Evolutionary conservation across 495 filamentous ascomycete species (phyloP).

Genomic region (Xylaria nigripes): DNA sequence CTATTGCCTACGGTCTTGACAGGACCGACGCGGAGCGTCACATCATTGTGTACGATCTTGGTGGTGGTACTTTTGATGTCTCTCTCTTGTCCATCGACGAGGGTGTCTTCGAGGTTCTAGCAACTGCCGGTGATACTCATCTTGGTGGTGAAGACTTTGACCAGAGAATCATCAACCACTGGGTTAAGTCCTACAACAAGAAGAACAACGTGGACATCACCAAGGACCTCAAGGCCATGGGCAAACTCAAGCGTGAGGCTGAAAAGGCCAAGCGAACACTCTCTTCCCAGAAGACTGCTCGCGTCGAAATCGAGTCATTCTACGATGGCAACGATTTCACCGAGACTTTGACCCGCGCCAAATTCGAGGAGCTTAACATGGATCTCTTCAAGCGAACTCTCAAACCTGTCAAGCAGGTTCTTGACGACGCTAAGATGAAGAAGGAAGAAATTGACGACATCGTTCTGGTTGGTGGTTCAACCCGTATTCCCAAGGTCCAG

Average conservation of each 20-base stretch:
- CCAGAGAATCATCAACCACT: conserved; percentile 94
- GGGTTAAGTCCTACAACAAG: conserved; percentile 99
- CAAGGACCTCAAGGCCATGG: conserved; percentile 97
- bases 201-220: conserved; percentile 86
- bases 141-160: conserved; percentile 99
- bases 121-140: conserved; percentile 98
- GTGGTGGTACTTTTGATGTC: conserved; percentile 99
- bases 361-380: conserved; percentile 98
- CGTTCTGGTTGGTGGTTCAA: conserved; percentile 85
- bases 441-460: conserved; percentile 82
- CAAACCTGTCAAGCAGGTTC: conserved; percentile 96
- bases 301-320: conserved; percentile 97
- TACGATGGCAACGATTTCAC: conserved; percentile 96
- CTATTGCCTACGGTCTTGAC: conserved; percentile 82
- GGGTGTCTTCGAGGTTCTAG: conserved; percentile 95
- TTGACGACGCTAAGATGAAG: conserved; percentile 87
- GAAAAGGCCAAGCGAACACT: conserved; percentile 99
- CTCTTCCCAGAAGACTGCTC: conserved; percentile 95
- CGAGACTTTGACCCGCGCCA: conserved; percentile 94
- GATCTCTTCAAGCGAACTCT: conserved; percentile 99
- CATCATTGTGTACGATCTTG: conserved; percentile 95
- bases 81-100: conserved; percentile 94
- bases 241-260: conserved; percentile 98
- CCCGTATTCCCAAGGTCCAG: conserved; percentile 96
- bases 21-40: conserved; percentile 80